phyloP scores from a whole-genome alignment of 257 asterid species.

The Verbascum thapsus region DNA sequence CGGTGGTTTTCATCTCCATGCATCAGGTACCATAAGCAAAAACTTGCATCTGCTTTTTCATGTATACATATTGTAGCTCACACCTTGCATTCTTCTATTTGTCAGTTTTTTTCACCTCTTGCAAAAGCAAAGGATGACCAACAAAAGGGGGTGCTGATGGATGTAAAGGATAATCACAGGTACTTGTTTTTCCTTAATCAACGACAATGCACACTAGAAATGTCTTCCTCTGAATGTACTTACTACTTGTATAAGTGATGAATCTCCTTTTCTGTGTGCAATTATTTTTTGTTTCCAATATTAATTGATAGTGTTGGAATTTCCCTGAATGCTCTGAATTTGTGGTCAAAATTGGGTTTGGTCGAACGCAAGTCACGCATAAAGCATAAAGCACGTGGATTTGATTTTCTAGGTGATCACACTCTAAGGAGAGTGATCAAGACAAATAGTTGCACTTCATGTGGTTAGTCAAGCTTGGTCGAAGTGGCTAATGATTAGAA shows the following conservation, averaged over 20 bases:
- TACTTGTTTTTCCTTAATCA: conserved; percentile 31
- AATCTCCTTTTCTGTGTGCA: conserved; percentile 8
- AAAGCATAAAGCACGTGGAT: background rate
- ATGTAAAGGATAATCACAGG: conserved; percentile 60
- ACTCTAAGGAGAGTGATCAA: background rate
- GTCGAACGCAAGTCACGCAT: background rate
- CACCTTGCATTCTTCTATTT: conserved; percentile 28
- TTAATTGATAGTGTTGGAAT: conserved; percentile 2
- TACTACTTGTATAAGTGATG: background rate
- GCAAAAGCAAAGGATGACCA: conserved; percentile 86
- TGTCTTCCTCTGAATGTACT: conserved; percentile 3
- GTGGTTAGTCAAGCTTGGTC: background rate
- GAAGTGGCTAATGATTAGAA: background rate
- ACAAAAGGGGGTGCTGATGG: conserved; percentile 53
- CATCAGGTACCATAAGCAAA: conserved; percentile 73
- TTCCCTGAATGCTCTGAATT: background rate
- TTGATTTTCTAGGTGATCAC: background rate
- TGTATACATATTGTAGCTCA: conserved; percentile 22
- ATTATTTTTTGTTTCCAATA: conserved; percentile 8
- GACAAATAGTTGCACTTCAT: background rate
- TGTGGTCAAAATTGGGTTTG: background rate
- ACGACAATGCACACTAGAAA: background rate
- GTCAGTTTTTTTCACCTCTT: conserved; percentile 91
- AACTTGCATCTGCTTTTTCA: conserved; percentile 24
- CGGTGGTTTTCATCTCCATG: conserved; percentile 97